A percentile compares a stretch with the other conserved stretches of the same genome.
These are phyloP conservation scores for Wickerhamiella azymoides DNA, from an alignment of 805 yeast genomes.

Conservation along the genomic window DNA sequence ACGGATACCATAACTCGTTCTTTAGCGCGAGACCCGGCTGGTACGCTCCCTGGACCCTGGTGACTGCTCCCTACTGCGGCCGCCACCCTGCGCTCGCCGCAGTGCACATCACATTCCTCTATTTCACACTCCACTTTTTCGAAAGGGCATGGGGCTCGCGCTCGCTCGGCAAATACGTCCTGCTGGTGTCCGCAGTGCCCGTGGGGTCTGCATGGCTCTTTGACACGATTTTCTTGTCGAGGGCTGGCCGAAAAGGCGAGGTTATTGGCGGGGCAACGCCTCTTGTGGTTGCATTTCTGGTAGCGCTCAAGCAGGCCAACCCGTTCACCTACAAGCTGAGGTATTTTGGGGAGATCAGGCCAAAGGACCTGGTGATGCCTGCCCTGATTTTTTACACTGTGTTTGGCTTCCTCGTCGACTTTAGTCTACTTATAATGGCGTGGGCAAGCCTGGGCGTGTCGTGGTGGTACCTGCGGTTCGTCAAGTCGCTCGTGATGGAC, in stretches of 20 bases:
- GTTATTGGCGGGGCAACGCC: conserved; percentile 38
- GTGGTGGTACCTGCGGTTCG: conserved; percentile 67
- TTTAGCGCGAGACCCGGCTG: neutral
- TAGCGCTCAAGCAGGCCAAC: conserved; percentile 48
- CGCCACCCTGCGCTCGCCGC: conserved; percentile 27
- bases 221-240: conserved; percentile 2
- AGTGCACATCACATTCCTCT: conserved; percentile 25
- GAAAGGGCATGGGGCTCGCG: conserved; percentile 51
- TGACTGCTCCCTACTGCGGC: conserved; percentile 35
- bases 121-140: conserved; percentile 44
- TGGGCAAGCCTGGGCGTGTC: conserved; percentile 41
- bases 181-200: conserved; percentile 31
- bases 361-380: conserved; percentile 21
- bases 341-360: conserved; percentile 29
- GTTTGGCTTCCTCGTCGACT: neutral
- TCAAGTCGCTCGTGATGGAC: conserved; percentile 29
- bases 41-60: conserved; percentile 30
- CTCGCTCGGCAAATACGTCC: conserved; percentile 30
- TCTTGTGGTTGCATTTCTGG: conserved; percentile 39
- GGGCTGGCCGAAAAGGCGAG: neutral
- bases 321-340: conserved; percentile 41
- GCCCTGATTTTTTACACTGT: conserved; percentile 14
- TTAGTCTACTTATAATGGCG: conserved; percentile 14
- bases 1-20: neutral
- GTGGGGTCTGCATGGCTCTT: conserved; percentile 24